phyloP scores from a whole-genome alignment of 129 eudicot genomes.

The Tagetes patula region DNA sequence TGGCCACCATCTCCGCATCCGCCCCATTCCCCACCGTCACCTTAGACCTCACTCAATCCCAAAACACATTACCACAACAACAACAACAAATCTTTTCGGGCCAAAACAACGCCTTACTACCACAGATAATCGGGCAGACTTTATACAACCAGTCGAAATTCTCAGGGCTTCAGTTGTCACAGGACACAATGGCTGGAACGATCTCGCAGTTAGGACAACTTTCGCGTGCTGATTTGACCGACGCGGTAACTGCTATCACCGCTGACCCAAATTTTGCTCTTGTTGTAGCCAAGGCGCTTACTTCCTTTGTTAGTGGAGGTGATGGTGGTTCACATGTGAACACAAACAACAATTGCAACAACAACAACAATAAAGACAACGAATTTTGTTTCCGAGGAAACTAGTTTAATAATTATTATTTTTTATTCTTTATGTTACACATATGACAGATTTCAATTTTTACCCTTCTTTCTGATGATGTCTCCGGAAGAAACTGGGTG shows the following conservation, averaged over 20 bases:
- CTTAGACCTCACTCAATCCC: constrained; percentile 65
- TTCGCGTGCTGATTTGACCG: constrained; percentile 37
- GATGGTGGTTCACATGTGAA: constrained; percentile 33
- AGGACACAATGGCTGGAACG: constrained; percentile 7
- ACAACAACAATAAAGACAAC: constrained; percentile 37
- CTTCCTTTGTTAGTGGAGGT: constrained; percentile 47
- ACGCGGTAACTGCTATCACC: constrained; percentile 50
- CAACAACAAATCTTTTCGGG: constrained; percentile 34
- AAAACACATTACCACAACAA: constrained; percentile 33
- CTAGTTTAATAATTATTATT: not conserved
- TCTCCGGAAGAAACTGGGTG: not conserved
- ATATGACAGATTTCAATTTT: not conserved
- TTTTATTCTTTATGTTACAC: no score
- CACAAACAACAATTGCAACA: constrained; percentile 32
- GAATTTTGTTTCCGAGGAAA: constrained; percentile 36
- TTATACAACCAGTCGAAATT: constrained; percentile 61
- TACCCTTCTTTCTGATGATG: constrained; percentile 20
- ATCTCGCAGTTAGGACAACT: not conserved
- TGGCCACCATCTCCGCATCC: constrained; percentile 75
- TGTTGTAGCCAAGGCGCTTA: constrained; percentile 52
- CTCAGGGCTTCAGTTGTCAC: constrained; percentile 56
- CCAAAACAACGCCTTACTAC: constrained; percentile 38
- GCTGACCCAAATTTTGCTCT: constrained; percentile 58
- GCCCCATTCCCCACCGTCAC: constrained; percentile 79
- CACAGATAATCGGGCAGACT: constrained; percentile 64